Evolutionary conservation across 345 rosid species (phyloP), one percentile per base, ranked within the genome.

Genomic region (Lenwebbia sp.): DNA sequence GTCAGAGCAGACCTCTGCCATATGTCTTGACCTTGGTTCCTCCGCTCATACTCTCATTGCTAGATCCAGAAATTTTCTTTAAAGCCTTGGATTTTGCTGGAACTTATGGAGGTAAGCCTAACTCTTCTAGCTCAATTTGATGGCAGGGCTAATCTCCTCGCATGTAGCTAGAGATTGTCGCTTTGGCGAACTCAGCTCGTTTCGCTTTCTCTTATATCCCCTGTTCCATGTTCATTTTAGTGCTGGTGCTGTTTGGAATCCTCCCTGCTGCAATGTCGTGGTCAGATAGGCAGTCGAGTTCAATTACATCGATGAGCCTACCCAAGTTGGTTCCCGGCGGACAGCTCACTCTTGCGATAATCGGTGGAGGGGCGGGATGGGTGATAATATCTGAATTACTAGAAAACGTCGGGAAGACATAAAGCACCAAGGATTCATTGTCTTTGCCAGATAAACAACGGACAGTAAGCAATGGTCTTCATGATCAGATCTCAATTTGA

Each of bases 11-110:
- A 88, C 96, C 97, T 82, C 88, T 92, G 28, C 92, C 94, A 1
- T 96, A 94, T 91, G 86, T 93, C 74, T 89, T 95, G 88, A 95
- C 98, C 23, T 87, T 96, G 91, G 83, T 95, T 90, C 99, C 98
- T 10, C 99, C 98, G 11, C 86, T 95, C 86, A 56, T 87, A 55
- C 93, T 96, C 74, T 89, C 99, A 54, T 84, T 94, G 86, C 92
- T 96, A 26, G 95, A 95, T 88, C 99, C 99, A 7, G 98, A 95
- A 90, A 95, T 96, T 87, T 96, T 96, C 89, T 95, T 95, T 93
- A 95, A 94, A 87, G 98, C 99, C 70, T 89, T 96, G 92, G 98
- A 95, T 88, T 95, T 96, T 88, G 97, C 99, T 13, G 99, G 99
- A 83, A 94, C 98, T 30, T 95, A 95, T 86, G 99, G 98, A 95